These are phyloP conservation scores for Penicillium ochrochloron DNA, from an alignment of 495 filamentous ascomycete species.

Conservation along the genomic window DNA sequence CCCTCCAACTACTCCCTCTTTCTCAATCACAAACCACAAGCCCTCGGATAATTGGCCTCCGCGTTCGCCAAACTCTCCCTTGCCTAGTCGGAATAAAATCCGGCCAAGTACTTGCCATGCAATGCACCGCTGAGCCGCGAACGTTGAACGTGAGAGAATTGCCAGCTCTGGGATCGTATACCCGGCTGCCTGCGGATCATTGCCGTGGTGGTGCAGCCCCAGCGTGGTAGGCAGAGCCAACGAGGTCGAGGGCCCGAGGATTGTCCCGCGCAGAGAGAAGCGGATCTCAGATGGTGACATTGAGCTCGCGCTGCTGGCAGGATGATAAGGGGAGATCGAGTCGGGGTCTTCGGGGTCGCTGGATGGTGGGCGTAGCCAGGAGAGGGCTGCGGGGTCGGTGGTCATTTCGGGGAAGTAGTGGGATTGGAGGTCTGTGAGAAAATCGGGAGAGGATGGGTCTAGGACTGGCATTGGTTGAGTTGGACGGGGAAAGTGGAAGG, in stretches of 20 bases:
- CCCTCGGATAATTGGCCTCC: slow-evolving; percentile 62
- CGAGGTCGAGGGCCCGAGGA: slow-evolving; percentile 76
- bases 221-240: slow-evolving; percentile 70
- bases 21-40: slow-evolving; percentile 76
- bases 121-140: slow-evolving; percentile 85
- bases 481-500: slow-evolving; percentile 49
- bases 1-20: slow-evolving; percentile 73
- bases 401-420: slow-evolving; percentile 93
- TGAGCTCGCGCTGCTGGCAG: slow-evolving; percentile 62
- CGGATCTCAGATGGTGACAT: slow-evolving; percentile 77
- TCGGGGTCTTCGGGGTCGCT: slow-evolving; percentile 58
- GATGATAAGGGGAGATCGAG: slow-evolving; percentile 72
- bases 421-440: slow-evolving; percentile 79
- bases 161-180: slow-evolving; percentile 93
- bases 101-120: slow-evolving; percentile 90
- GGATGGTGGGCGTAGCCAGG: slow-evolving; percentile 82
- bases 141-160: slow-evolving; percentile 76
- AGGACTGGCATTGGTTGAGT: slow-evolving; percentile 62
- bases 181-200: slow-evolving; percentile 90
- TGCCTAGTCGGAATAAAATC: slow-evolving; percentile 81
- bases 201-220: slow-evolving; percentile 91
- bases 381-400: slow-evolving; percentile 79
- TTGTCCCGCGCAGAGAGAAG: slow-evolving; percentile 81
- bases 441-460: slow-evolving; percentile 79
- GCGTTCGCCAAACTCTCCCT: slow-evolving; percentile 73